Conservation (phyloP, 1,284 basidiomycete genomes). For the Sutorius eximius region DNA sequence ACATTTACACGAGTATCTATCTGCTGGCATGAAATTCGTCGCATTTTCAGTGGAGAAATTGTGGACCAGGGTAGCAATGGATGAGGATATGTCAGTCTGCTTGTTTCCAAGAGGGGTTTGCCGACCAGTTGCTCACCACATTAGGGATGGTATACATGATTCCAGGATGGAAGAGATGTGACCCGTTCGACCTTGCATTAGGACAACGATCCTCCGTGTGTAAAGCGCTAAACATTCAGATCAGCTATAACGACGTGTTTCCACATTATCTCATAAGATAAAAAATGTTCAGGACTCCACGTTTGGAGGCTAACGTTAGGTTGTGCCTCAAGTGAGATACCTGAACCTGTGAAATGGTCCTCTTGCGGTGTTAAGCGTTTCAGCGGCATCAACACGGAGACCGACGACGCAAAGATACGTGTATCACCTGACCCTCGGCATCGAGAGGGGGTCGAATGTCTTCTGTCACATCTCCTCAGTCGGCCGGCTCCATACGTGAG, state of each 20-base stretch:
- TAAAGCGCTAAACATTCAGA: neutral
- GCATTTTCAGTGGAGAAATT: too few relatives aligned
- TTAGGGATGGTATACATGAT: neutral
- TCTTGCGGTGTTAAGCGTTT: conserved; percentile 15
- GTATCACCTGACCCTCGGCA: neutral
- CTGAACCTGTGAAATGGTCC: conserved; percentile 8
- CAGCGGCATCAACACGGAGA: conserved; percentile 2
- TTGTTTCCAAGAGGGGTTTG: conserved; percentile 87
- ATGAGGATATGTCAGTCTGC: too few relatives aligned
- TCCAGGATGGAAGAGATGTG: neutral
- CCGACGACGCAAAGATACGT: neutral
- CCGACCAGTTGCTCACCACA: conserved; percentile 81
- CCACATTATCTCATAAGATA: neutral
- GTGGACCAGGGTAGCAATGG: too few relatives aligned
- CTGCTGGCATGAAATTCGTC: too few relatives aligned
- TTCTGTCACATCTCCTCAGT: too few relatives aligned
- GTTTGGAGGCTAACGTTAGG: neutral
- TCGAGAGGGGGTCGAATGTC: neutral
- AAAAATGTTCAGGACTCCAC: neutral
- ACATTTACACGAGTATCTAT: too few relatives aligned
- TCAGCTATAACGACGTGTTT: neutral
- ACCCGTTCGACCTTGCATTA: neutral
- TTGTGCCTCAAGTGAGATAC: neutral
- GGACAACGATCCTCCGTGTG: neutral
- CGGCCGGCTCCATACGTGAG: conserved; percentile 2